Conservation (phyloP, 345 rosid genomes). For the Acer yangbiense region DNA sequence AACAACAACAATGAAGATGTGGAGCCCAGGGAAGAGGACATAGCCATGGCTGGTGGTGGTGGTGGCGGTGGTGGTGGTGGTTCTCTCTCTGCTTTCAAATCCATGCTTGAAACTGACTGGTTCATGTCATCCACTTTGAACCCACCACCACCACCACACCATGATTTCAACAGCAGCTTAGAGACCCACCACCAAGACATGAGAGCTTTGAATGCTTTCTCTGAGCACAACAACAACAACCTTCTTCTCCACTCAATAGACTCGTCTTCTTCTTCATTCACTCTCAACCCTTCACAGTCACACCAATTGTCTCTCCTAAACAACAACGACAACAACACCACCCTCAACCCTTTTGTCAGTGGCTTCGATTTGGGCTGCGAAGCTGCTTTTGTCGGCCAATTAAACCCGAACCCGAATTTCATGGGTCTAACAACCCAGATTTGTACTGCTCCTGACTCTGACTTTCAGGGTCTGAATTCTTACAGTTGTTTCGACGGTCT, state of each 20-base stretch:
- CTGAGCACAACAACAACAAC: constrained; percentile 28
- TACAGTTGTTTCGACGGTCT: constrained; percentile 49
- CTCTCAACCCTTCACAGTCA: constrained; percentile 52
- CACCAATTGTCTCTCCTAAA: constrained; percentile 17
- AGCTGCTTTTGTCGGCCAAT: constrained; percentile 43
- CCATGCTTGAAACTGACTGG: constrained; percentile 76
- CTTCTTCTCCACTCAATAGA: constrained; percentile 55
- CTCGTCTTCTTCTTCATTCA: constrained; percentile 57
- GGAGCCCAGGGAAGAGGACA: constrained; percentile 32
- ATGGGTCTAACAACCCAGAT: constrained; percentile 46
- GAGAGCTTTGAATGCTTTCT: constrained; percentile 43
- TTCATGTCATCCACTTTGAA: constrained; percentile 32
- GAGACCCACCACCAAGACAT: constrained; percentile 45
- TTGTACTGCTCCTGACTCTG: constrained; percentile 51
- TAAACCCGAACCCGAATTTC: constrained; percentile 43
- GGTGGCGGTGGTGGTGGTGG: constrained; percentile 33
- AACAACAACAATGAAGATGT: constrained; percentile 12
- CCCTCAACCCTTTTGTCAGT: constrained; percentile 51
- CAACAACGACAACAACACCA: background rate
- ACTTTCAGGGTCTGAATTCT: constrained; percentile 44
- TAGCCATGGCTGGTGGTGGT: constrained; percentile 34
- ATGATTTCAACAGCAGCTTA: constrained; percentile 41
- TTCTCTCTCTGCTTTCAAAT: constrained; percentile 50
- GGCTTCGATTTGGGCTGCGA: constrained; percentile 68
- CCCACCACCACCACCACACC: constrained; percentile 38